Evolutionary conservation across 768 basidiomycete species (phyloP).

Genomic region (Austroboletus eburneus): DNA sequence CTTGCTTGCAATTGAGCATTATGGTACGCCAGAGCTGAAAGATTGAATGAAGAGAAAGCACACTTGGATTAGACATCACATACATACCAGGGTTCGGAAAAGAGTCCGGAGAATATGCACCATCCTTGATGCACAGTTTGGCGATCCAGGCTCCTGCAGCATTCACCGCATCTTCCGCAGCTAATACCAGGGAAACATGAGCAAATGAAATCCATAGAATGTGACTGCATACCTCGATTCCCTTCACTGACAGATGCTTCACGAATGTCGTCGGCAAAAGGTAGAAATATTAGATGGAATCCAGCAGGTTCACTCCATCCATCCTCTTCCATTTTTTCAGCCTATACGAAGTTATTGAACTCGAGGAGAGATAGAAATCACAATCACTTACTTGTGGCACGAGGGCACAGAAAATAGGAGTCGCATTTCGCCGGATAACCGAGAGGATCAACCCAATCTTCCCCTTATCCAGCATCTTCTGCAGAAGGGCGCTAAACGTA

Average conservation of each 20-base stretch:
- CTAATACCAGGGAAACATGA: constrained; percentile 36
- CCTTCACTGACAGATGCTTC: constrained; percentile 65
- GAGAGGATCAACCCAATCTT: constrained; percentile 78
- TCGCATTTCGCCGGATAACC: constrained; percentile 63
- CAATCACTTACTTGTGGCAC: constrained; percentile 68
- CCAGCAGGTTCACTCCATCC: constrained; percentile 85
- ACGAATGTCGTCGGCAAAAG: constrained; percentile 93
- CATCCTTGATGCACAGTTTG: constrained; percentile 74
- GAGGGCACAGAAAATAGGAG: constrained; percentile 78
- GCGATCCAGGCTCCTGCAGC: constrained; percentile 71
- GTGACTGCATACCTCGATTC: constrained; percentile 48
- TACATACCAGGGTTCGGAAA: constrained; percentile 85
- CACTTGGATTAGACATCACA: background rate
- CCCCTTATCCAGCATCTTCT: constrained; percentile 74
- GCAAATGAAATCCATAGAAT: background rate
- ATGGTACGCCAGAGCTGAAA: constrained; percentile 65
- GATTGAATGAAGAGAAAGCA: background rate
- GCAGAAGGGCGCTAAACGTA: constrained; percentile 83
- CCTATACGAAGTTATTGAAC: constrained; percentile 36
- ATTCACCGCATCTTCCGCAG: constrained; percentile 61
- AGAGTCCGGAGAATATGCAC: constrained; percentile 82
- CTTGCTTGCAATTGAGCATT: constrained; percentile 88
- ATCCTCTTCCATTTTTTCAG: constrained; percentile 62
- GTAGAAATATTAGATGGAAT: constrained; percentile 89
- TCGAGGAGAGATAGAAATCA: background rate